These are phyloP conservation scores for Aspergillus homomorphus DNA, from an alignment of 495 filamentous ascomycete genomes.

Conservation along the genomic window DNA sequence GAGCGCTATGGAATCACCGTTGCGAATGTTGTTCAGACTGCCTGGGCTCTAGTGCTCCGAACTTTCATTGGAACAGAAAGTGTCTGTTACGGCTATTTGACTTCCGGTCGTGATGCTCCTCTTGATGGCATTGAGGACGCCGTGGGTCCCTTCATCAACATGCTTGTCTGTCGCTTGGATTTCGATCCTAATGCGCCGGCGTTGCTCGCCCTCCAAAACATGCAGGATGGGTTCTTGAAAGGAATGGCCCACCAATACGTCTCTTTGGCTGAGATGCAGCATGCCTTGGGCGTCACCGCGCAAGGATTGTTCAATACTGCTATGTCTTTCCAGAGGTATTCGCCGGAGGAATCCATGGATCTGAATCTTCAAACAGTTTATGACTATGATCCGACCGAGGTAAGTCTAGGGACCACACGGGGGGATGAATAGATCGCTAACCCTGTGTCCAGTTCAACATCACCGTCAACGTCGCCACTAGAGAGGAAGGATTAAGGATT, in stretches of 20 bases:
- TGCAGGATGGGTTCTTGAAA: neutral
- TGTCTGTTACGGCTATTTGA: constrained; percentile 39
- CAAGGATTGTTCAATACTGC: neutral
- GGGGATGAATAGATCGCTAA: no score
- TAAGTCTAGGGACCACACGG: no score
- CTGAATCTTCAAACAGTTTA: no score
- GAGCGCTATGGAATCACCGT: constrained; percentile 16
- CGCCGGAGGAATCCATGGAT: constrained; percentile 34
- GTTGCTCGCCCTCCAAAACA: neutral
- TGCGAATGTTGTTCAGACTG: constrained; percentile 22
- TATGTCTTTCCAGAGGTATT: constrained; percentile 23
- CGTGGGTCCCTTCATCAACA: constrained; percentile 39
- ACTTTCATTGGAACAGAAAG: constrained; percentile 35
- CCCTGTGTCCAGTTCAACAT: no score
- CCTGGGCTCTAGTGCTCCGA: constrained; percentile 42
- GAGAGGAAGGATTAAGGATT: no score
- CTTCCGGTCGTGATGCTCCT: constrained; percentile 29
- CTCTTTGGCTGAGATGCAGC: neutral
- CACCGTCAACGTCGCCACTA: no score
- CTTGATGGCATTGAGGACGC: constrained; percentile 29
- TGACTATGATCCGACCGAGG: no score
- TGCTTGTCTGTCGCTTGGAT: constrained; percentile 27
- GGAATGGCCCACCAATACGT: neutral
- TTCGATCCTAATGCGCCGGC: neutral
- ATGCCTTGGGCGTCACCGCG: neutral